Evolutionary conservation across 768 basidiomycete genomes (phyloP), one percentile per base, ranked within the genome.

Genomic region (Mrakia hoshinonis): DNA sequence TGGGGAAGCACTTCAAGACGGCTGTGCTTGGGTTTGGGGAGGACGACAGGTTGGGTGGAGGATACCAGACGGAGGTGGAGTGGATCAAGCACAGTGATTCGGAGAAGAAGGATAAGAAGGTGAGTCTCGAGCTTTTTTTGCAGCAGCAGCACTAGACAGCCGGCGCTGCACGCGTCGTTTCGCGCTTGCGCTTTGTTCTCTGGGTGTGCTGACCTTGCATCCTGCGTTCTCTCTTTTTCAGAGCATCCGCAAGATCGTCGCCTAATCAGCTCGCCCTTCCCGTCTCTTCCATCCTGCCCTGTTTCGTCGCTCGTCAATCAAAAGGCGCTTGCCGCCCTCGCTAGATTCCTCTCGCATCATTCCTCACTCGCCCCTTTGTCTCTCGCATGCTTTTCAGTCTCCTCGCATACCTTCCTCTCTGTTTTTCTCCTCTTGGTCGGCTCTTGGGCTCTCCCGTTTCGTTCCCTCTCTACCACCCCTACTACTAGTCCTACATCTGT

Each of bases 1-100:
- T 96, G 61, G 92, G 92, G 39, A 84, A 82, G 75, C 89, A 96
- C 79, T 98, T 98, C 85, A 99, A 99, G 83, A 87, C 83, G 64
- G 86, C 81, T 69, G 93, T 97, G 55, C 85, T 99, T 49, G 93
- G 92, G 9, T 94, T 88, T 79, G 65, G 81, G 3, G 88, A 91
- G 75, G 77, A 81, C n/a, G 85, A 86, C 79, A 88, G 87, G 81
- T 81, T 94, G 66, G 85, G 84, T 55, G 89, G 90, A 29, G 88
- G 92, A n/a, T 83, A 94, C 78, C 89, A 92, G 74, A 94, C 92
- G 7, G 93, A 97, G 82, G 91, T 96, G 39, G 91, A 94, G 82
- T 97, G 93, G 79, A 80, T 91, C 80, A 91, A 90, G 77, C 92
- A 95, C 83, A 92, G 92, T 81, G 92, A 95, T 80, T 89, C 89